phyloP scores from a whole-genome alignment of 2,329 filamentous ascomycete genomes.

The Colletotrichum aenigma region DNA sequence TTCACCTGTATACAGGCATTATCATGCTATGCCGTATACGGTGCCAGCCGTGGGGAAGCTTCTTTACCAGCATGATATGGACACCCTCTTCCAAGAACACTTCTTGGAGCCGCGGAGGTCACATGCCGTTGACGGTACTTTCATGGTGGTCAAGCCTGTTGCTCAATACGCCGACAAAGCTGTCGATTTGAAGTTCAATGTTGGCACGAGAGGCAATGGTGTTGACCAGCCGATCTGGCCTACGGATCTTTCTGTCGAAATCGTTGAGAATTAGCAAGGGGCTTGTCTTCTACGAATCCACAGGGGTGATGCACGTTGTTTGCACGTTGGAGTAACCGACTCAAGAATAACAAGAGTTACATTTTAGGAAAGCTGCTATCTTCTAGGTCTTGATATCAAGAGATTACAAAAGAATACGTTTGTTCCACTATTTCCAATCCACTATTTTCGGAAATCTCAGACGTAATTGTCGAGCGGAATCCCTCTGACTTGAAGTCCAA shows the following conservation, averaged over 20 bases:
- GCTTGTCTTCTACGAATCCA: not conserved
- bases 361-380: not conserved
- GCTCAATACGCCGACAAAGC: slow-evolving; percentile 37
- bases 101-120: slow-evolving; percentile 47
- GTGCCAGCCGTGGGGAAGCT: slow-evolving; percentile 37
- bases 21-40: slow-evolving; percentile 50
- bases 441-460: rapidly evolving
- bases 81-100: slow-evolving; percentile 43
- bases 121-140: slow-evolving; percentile 22
- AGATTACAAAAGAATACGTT: not conserved
- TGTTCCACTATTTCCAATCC: not conserved
- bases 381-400: not conserved
- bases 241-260: slow-evolving; percentile 37
- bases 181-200: slow-evolving; percentile 44
- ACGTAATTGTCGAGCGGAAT: not conserved
- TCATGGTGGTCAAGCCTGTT: slow-evolving; percentile 45
- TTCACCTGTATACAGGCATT: slow-evolving; percentile 52
- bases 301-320: rapidly evolving
- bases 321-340: not conserved
- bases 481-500: not conserved
- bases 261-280: slow-evolving; percentile 24
- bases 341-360: not conserved
- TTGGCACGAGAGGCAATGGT: slow-evolving; percentile 54
- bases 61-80: slow-evolving; percentile 38
- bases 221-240: slow-evolving; percentile 51